Percentiles rank a stretch among this genome's conserved stretches.
These are phyloP conservation scores for Floccularia luteovirens DNA, from an alignment of 768 basidiomycete genomes.

Conservation along the genomic window DNA sequence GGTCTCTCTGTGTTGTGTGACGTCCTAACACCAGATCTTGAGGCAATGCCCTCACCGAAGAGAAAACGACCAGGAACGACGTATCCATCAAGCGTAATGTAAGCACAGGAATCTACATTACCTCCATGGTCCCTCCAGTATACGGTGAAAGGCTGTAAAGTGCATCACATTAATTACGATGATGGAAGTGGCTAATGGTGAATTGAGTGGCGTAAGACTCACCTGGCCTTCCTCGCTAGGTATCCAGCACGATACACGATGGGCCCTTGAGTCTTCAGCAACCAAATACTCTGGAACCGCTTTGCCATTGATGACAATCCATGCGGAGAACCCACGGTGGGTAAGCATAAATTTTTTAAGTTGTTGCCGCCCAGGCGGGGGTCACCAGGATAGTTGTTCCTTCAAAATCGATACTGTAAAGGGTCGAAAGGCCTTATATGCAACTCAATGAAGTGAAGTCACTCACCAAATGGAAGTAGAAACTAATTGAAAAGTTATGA, in stretches of 20 bases:
- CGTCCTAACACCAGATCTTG: slow-evolving; percentile 45
- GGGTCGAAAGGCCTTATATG: no score
- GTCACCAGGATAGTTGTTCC: no score
- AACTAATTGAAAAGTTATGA: no score
- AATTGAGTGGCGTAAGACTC: no score
- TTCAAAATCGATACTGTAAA: no score
- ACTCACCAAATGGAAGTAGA: no score
- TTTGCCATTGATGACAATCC: slow-evolving; percentile 49
- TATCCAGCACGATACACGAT: slow-evolving; percentile 62
- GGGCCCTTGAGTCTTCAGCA: slow-evolving; percentile 31
- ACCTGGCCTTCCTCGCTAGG: slow-evolving; percentile 56
- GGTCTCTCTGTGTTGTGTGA: slow-evolving; percentile 45
- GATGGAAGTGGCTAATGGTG: no score
- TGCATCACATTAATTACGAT: no score
- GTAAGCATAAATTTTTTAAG: slow-evolving; percentile 30
- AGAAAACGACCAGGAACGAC: slow-evolving; percentile 57
- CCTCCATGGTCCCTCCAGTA: slow-evolving; percentile 61
- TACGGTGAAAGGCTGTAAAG: slow-evolving; percentile 44
- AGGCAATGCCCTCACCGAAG: slow-evolving; percentile 45
- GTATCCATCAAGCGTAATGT: slow-evolving; percentile 59
- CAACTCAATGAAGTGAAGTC: no score
- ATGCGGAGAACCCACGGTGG: slow-evolving; percentile 60
- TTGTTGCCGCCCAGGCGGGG: not conserved
- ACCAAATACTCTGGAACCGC: slow-evolving; percentile 49
- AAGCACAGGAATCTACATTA: slow-evolving; percentile 45